Conservation (phyloP, 345 rosid species). For the Trapa incisa region DNA sequence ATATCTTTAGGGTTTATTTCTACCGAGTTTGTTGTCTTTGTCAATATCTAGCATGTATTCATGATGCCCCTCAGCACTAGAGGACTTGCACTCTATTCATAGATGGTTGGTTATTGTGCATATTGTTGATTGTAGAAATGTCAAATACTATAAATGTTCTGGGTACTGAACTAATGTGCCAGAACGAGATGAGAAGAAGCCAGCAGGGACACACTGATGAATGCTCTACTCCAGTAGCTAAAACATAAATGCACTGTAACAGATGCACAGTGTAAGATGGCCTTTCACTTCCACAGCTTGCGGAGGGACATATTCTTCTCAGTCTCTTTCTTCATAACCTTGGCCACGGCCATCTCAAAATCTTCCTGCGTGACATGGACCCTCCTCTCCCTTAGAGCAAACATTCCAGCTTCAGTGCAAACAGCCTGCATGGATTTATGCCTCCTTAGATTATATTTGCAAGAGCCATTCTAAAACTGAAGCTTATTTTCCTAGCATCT, state of each 20-base stretch:
- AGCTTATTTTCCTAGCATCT: not conserved
- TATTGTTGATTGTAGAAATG: too few relatives aligned
- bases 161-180: too few relatives aligned
- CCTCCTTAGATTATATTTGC: not conserved
- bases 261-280: not conserved
- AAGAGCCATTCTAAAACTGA: not conserved
- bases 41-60: too few relatives aligned
- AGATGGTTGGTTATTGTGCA: too few relatives aligned
- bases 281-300: constrained; percentile 82
- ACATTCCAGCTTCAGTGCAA: constrained; percentile 99
- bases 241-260: not conserved
- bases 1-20: too few relatives aligned
- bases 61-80: too few relatives aligned
- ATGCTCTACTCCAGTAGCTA: not conserved
- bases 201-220: too few relatives aligned
- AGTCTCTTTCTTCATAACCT: constrained; percentile 99
- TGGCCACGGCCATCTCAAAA: constrained; percentile 98
- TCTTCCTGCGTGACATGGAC: constrained; percentile 98
- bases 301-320: constrained; percentile 98
- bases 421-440: constrained; percentile 52
- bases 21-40: too few relatives aligned
- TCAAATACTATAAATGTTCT: too few relatives aligned
- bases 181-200: too few relatives aligned
- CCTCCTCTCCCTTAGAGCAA: constrained; percentile 94
- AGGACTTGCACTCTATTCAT: too few relatives aligned